Percentiles rank a stretch among this genome's conserved stretches.
Evolutionary conservation across 176 grass and related monocot species (phyloP).

Genomic region (Aechmea fasciata): DNA sequence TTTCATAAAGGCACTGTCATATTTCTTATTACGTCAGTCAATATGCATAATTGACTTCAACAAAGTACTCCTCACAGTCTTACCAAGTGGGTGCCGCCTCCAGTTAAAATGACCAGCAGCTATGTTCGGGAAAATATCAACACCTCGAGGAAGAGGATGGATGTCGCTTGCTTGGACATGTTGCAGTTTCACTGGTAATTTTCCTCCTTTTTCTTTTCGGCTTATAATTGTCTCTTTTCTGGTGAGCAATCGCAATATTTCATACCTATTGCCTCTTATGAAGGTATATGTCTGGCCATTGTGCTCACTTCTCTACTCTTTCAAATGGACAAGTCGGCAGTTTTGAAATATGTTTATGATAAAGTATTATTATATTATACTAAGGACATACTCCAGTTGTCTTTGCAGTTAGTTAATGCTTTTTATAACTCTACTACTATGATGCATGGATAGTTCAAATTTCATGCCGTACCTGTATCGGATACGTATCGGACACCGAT

Average conservation of each 20-base stretch:
- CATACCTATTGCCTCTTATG: not conserved
- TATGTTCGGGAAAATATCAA: conserved; percentile 75
- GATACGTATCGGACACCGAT: no score
- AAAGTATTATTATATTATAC: no score
- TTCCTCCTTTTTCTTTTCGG: not conserved
- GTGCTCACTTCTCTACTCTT: no score
- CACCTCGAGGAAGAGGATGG: conserved; percentile 81
- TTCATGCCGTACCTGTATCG: no score
- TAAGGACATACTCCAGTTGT: not conserved
- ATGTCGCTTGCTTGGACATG: conserved; percentile 78
- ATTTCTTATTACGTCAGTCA: not conserved
- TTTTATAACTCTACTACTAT: not conserved
- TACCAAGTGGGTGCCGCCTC: conserved; percentile 87
- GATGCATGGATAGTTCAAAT: no score
- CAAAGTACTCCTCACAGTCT: conserved; percentile 23
- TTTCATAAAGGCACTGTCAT: not conserved
- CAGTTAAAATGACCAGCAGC: conserved; percentile 78
- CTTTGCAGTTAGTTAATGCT: not conserved
- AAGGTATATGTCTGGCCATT: no score
- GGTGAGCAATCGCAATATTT: not conserved
- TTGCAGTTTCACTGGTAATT: conserved; percentile 87
- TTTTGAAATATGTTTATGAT: no score
- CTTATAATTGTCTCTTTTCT: not conserved
- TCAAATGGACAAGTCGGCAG: no score
- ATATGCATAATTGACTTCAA: not conserved